Percentiles rank a stretch among this genome's conserved stretches.
Conservation (phyloP, 2,329 filamentous ascomycete genomes). For the Penicillium sp. region DNA sequence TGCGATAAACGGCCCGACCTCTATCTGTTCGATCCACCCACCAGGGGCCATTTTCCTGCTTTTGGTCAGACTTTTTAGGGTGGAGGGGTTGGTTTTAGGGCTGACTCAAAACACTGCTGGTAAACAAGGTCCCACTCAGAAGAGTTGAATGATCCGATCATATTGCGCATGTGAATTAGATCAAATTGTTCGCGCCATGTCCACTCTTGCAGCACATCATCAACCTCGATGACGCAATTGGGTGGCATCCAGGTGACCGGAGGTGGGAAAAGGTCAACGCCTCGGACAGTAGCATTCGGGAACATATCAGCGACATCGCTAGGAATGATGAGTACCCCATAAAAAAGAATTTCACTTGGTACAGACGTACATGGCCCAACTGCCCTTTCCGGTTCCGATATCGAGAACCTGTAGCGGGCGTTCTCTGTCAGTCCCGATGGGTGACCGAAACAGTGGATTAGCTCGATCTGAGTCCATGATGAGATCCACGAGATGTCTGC, state of each 20-base stretch:
- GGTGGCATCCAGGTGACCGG: slow-evolving; percentile 26
- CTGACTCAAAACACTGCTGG: slow-evolving; percentile 16
- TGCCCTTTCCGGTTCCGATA: slow-evolving; percentile 16
- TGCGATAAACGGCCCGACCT: slow-evolving; percentile 12
- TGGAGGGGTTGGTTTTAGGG: too few species aligned
- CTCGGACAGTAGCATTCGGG: slow-evolving; percentile 18
- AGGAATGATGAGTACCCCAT: neutral
- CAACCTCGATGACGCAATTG: slow-evolving; percentile 30
- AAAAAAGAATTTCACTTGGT: too few species aligned
- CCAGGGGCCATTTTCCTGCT: slow-evolving; percentile 19
- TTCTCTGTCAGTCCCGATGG: slow-evolving; percentile 4
- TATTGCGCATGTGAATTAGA: slow-evolving; percentile 26
- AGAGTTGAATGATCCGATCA: slow-evolving; percentile 16
- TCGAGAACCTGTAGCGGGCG: slow-evolving; percentile 11
- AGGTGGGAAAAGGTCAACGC: slow-evolving; percentile 28
- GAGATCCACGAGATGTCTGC: slow-evolving; percentile 15
- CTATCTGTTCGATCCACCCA: slow-evolving; percentile 25
- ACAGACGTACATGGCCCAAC: slow-evolving; percentile 20
- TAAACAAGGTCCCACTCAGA: slow-evolving; percentile 19
- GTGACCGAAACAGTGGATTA: slow-evolving; percentile 14
- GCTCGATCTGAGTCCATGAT: slow-evolving; percentile 12
- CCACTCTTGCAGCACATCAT: slow-evolving; percentile 27
- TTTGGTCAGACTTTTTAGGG: too few species aligned
- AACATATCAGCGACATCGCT: slow-evolving; percentile 25
- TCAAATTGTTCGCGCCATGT: slow-evolving; percentile 25